Conservation (phyloP, 768 basidiomycete genomes). For the Amanita exitialis region DNA sequence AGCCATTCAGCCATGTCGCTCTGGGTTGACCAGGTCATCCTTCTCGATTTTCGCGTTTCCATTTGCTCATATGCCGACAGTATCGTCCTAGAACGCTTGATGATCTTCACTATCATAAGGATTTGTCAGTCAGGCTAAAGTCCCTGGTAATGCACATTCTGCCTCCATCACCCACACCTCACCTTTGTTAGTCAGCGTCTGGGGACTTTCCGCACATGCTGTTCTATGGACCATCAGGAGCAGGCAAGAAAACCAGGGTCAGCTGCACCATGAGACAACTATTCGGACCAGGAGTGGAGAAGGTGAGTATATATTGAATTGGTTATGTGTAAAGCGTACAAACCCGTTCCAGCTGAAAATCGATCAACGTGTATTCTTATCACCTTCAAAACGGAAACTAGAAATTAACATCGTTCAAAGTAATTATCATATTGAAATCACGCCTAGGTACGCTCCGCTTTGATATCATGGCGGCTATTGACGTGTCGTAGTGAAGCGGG, state of each 20-base stretch:
- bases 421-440: constrained; percentile 97
- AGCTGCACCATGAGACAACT: constrained; percentile 80
- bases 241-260: constrained; percentile 97
- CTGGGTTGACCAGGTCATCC: constrained; percentile 53
- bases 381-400: constrained; percentile 87
- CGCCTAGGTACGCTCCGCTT: constrained; percentile 62
- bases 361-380: constrained; percentile 92
- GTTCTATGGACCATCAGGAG: constrained; percentile 95
- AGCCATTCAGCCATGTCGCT: constrained; percentile 40
- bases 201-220: constrained; percentile 97
- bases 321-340: neutral
- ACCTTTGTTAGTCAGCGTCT: constrained; percentile 52
- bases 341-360: constrained; percentile 75
- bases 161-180: neutral
- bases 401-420: constrained; percentile 97
- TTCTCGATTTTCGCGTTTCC: neutral
- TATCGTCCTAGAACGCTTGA: constrained; percentile 80
- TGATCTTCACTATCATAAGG: constrained; percentile 80
- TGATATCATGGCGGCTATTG: neutral
- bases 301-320: constrained; percentile 36
- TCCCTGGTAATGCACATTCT: constrained; percentile 48
- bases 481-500: constrained; percentile 72
- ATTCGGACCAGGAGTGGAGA: constrained; percentile 89
- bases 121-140: constrained; percentile 68
- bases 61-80: constrained; percentile 25